phyloP scores from a whole-genome alignment of 2,329 filamentous ascomycete genomes.

The Fusarium concolor region DNA sequence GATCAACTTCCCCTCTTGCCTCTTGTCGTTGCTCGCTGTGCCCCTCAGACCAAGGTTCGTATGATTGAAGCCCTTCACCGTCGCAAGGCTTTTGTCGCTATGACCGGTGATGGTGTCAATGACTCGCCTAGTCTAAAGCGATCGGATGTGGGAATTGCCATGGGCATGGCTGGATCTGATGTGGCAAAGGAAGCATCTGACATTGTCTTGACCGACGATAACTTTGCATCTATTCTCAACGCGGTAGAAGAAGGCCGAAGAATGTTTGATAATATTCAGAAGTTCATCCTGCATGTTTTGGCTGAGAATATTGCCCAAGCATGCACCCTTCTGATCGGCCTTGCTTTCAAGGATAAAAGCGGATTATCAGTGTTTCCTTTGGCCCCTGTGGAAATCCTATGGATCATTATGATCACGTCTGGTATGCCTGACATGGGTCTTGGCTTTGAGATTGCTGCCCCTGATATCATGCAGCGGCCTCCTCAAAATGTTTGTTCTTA shows the following conservation, averaged over 20 bases:
- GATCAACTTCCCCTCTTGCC: conserved; percentile 72
- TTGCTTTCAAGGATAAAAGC: conserved; percentile 74
- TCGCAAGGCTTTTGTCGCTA: conserved; percentile 72
- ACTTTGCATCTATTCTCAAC: conserved; percentile 77
- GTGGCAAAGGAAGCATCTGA: conserved; percentile 76
- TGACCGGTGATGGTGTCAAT: conserved; percentile 80
- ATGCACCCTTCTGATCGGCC: conserved; percentile 73
- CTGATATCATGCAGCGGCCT: conserved; percentile 76
- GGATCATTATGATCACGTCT: conserved; percentile 84
- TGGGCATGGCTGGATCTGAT: conserved; percentile 75
- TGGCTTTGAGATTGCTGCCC: conserved; percentile 75
- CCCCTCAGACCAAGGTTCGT: conserved; percentile 77
- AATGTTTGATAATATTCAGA: conserved; percentile 80
- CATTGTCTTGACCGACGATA: conserved; percentile 79
- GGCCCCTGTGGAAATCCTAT: conserved; percentile 78
- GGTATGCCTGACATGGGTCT: conserved; percentile 80
- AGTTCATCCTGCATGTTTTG: conserved; percentile 75
- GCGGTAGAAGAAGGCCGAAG: conserved; percentile 77
- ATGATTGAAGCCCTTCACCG: conserved; percentile 81
- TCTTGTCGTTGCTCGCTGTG: conserved; percentile 76
- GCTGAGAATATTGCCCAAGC: conserved; percentile 78
- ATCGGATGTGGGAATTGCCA: conserved; percentile 77
- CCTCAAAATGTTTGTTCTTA: conserved; percentile 66
- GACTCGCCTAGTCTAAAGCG: conserved; percentile 75
- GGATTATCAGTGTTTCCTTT: conserved; percentile 77